Base-by-base conservation (phyloP, 2,329 filamentous ascomycete species). In the Blumeria hordei region DNA sequence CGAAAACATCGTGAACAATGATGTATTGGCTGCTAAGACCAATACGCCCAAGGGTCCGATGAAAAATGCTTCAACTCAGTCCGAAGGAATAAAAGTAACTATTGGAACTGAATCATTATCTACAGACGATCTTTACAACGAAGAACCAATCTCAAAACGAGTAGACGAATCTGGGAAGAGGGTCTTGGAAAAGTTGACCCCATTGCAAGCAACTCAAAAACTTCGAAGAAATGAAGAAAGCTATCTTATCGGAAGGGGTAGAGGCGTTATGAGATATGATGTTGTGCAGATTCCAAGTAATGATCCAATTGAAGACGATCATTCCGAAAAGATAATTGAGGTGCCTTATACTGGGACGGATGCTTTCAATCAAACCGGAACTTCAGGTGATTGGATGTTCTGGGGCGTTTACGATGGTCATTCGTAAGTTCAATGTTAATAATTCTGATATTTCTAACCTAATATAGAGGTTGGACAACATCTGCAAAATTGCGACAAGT, bases 331-430 rank as follows among this genome's bases (percentile, higher is more conserved):
- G 75, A 95, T 96, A 63, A 87, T 98, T 50, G 86, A 96, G 68
- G 79, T 95, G 8, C 83, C 86, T 4, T 74, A 75, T 54, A 73
- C 71, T 71, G 76, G 56, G 41, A 72, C 69, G 63, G 59, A 36
- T 64, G 63, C 28, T 62, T 64, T 21, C 62, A 66, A 36, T 67
- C 74, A 39, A 5, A 36, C 43, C 8, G 73, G 75, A 14, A 60
- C 73, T 16, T 79, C 74, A 57, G 85, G 77, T 58, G 93, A 98
- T 68, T 98, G 92, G 92, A 96, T 96, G 88, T 98, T 98, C 68
- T 98, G 93, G 92, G 92, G 88, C 56, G 88, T 98, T 16, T 98
- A 96, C 68, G 92, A 98, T 65, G 92, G 92, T 0, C 92, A 98
- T 69, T 86, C 85, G 86, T 90, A 71, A 68, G 77, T 75, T 58